Conservation (phyloP, 768 basidiomycete genomes). For the Trametes coccinea region DNA sequence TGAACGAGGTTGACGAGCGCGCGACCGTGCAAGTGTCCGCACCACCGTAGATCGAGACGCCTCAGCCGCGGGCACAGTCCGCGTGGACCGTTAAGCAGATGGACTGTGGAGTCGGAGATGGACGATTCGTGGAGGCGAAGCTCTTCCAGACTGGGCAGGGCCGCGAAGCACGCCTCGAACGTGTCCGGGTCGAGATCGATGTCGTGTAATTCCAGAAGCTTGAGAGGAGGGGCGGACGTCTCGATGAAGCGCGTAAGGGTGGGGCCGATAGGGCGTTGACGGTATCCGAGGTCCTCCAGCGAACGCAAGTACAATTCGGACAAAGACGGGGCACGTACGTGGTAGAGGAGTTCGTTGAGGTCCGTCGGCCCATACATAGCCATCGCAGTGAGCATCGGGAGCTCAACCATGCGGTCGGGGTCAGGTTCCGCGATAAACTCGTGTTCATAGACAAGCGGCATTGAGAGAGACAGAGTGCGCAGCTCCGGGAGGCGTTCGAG, state of each 20-base stretch:
- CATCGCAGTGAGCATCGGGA: slow-evolving; percentile 34
- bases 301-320: slow-evolving; percentile 44
- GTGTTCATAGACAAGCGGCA: slow-evolving; percentile 34
- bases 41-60: slow-evolving; percentile 60
- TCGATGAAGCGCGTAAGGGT: slow-evolving; percentile 35
- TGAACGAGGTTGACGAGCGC: slow-evolving; percentile 52
- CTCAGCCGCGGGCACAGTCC: slow-evolving; percentile 48
- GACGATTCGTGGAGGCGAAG: slow-evolving; percentile 60
- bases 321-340: slow-evolving; percentile 39
- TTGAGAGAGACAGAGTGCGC: slow-evolving; percentile 41
- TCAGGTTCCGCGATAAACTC: slow-evolving; percentile 24
- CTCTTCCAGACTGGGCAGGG: slow-evolving; percentile 44
- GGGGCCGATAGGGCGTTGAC: slow-evolving; percentile 36
- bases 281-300: slow-evolving; percentile 35
- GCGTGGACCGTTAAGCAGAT: slow-evolving; percentile 37
- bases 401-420: slow-evolving; percentile 20
- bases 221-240: slow-evolving; percentile 36
- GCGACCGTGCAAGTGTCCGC: slow-evolving; percentile 51
- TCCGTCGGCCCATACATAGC: slow-evolving; percentile 34
- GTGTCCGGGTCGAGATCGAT: slow-evolving; percentile 43
- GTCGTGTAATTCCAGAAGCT: slow-evolving; percentile 50
- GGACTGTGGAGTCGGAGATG: slow-evolving; percentile 48
- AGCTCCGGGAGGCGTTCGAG: slow-evolving; percentile 44
- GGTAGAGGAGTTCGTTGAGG: slow-evolving; percentile 32
- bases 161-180: slow-evolving; percentile 38